phyloP scores from a whole-genome alignment of 179 eudicot genomes.

The Dionaea muscipula region DNA sequence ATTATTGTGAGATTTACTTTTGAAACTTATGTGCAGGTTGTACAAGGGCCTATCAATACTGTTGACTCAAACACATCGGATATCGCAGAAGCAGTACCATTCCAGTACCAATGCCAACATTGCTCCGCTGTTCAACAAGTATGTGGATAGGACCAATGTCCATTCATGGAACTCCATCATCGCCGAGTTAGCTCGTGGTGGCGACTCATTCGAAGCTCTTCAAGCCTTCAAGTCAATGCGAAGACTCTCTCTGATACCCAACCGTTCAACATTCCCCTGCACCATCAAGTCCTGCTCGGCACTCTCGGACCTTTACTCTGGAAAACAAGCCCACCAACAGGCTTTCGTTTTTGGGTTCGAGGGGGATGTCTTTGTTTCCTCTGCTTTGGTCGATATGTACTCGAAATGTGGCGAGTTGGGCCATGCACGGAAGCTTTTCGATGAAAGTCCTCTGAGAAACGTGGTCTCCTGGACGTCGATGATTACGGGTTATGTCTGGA shows the following conservation, averaged over 20 bases:
- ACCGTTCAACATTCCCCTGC: conserved; percentile 54
- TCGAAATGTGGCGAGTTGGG: conserved; percentile 40
- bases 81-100: conserved; percentile 1
- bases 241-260: conserved; percentile 32
- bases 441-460: conserved; percentile 39
- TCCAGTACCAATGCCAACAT: conserved; percentile 25
- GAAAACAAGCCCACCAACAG: conserved; percentile 50
- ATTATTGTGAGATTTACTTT: background rate
- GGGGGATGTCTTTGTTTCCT: conserved; percentile 39
- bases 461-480: conserved; percentile 64
- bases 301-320: conserved; percentile 28
- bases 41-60: conserved; percentile 52
- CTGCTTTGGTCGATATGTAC: conserved; percentile 55
- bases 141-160: conserved; percentile 34
- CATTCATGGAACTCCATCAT: conserved; percentile 59
- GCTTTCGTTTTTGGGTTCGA: conserved; percentile 41
- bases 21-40: conserved; percentile 30
- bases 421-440: conserved; percentile 51
- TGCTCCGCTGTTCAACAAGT: conserved; percentile 33
- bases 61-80: conserved; percentile 1
- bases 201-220: conserved; percentile 52
- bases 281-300: conserved; percentile 50
- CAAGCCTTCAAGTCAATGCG: conserved; percentile 51
- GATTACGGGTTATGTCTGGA: conserved; percentile 51
- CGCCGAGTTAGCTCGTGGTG: conserved; percentile 53